These are phyloP conservation scores for Conticribra weissflogii DNA, from an alignment of 108 stramenopile genomes.

Conservation along the genomic window DNA sequence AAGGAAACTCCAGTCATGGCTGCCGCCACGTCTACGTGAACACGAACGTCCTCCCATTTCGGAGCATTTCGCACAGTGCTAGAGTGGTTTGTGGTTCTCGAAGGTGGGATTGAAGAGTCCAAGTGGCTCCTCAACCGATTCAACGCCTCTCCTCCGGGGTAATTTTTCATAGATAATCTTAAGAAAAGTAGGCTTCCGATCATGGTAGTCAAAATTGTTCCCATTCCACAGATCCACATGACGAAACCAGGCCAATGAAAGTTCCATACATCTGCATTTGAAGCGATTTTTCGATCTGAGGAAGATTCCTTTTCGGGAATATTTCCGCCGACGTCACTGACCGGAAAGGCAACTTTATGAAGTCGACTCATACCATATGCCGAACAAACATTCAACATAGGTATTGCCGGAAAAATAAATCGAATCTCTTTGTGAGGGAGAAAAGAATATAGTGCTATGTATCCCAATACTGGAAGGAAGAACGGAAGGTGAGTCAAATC, in stretches of 20 bases:
- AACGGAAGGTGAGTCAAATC: conserved; percentile 60
- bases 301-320: too few relatives aligned
- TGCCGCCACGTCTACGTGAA: conserved; percentile 83
- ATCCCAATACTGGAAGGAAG: conserved; percentile 68
- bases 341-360: conserved; percentile 50
- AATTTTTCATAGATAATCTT: conserved; percentile 71
- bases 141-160: conserved; percentile 86
- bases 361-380: conserved; percentile 76
- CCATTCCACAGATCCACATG: conserved; percentile 49
- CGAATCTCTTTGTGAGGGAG: conserved; percentile 97
- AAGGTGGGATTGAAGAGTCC: conserved; percentile 20
- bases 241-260: conserved; percentile 24
- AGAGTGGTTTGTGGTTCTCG: background rate
- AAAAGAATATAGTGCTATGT: conserved; percentile 81
- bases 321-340: conserved; percentile 30
- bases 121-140: conserved; percentile 48
- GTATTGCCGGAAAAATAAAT: conserved; percentile 92
- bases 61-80: too few relatives aligned
- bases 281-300: too few relatives aligned
- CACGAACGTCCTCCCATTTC: conserved; percentile 41
- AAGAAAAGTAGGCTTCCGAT: conserved; percentile 70
- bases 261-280: too few relatives aligned
- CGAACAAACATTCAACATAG: conserved; percentile 84
- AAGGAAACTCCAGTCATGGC: conserved; percentile 90
- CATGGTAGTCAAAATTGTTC: conserved; percentile 47